Evolutionary conservation across 805 yeast species (phyloP).

Genomic region (Candida incommunis): DNA sequence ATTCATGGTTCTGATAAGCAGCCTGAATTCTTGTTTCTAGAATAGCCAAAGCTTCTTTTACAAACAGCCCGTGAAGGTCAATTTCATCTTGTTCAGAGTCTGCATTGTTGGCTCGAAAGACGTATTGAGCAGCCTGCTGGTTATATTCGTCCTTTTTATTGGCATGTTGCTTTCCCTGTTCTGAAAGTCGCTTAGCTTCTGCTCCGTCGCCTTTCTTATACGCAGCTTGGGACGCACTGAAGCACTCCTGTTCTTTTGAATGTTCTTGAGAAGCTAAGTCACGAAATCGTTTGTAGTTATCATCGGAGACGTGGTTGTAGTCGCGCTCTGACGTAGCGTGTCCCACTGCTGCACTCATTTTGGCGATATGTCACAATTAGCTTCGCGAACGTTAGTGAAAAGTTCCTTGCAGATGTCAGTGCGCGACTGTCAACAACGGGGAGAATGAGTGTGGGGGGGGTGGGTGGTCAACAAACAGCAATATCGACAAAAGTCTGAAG

Average conservation of each 20-base stretch:
- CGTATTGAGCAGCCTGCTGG: constrained; percentile 52
- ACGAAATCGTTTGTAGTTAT: constrained; percentile 45
- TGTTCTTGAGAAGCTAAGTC: constrained; percentile 55
- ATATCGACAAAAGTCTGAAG: too few relatives aligned
- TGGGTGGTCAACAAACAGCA: too few relatives aligned
- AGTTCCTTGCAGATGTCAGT: too few relatives aligned
- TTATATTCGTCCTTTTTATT: constrained; percentile 55
- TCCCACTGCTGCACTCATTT: too few relatives aligned
- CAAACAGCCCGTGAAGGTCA: constrained; percentile 84
- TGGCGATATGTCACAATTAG: too few relatives aligned
- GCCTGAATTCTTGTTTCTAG: constrained; percentile 61
- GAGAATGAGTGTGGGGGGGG: too few relatives aligned
- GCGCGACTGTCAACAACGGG: too few relatives aligned
- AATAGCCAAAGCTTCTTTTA: constrained; percentile 72
- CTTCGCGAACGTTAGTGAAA: too few relatives aligned
- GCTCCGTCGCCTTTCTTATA: constrained; percentile 60
- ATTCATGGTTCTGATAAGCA: constrained; percentile 42
- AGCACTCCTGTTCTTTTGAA: constrained; percentile 37
- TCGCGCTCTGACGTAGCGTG: too few relatives aligned
- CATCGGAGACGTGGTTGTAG: constrained; percentile 26
- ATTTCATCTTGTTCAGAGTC: constrained; percentile 80
- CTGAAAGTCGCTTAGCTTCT: constrained; percentile 59
- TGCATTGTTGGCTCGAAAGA: constrained; percentile 68
- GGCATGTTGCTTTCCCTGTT: constrained; percentile 46
- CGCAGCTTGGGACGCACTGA: constrained; percentile 63